Evolutionary conservation across 768 basidiomycete genomes (phyloP).

Genomic region (Rhodosporidiobolus sp.): DNA sequence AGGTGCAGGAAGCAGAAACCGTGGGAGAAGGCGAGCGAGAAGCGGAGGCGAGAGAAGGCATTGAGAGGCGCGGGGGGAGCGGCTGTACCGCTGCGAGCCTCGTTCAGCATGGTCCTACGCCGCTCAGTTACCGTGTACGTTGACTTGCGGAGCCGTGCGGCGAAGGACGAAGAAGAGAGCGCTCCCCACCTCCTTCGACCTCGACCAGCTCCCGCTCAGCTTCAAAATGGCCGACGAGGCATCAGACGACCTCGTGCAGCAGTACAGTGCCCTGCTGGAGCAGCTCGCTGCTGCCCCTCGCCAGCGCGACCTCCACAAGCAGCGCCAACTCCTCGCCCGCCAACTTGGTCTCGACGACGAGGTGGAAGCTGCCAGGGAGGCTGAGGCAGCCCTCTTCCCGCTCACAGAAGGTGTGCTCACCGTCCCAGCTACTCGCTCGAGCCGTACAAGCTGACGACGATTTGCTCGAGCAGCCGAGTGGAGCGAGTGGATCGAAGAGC

Average conservation of each 20-base stretch:
- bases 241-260: constrained; percentile 8
- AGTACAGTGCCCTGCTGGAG: constrained; percentile 52
- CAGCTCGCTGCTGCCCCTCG: constrained; percentile 61
- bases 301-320: constrained; percentile 62
- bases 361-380: constrained; percentile 61
- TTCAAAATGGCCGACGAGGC: constrained; percentile 2
- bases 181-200: neutral
- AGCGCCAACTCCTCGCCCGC: constrained; percentile 64
- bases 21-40: no score
- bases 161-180: neutral
- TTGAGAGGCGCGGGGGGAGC: no score
- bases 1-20: no score
- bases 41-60: no score
- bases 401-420: constrained; percentile 14
- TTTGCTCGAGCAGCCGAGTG: constrained; percentile 5
- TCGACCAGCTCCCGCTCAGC: neutral
- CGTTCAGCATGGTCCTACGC: no score
- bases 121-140: no score
- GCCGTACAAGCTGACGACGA: neutral
- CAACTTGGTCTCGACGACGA: constrained; percentile 62
- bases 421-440: neutral
- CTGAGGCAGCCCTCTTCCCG: constrained; percentile 58
- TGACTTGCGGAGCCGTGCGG: no score
- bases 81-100: no score
- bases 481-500: constrained; percentile 54